Conservation (phyloP, 148 eudicot genomes). For the Tetragonia tetragonoides region DNA sequence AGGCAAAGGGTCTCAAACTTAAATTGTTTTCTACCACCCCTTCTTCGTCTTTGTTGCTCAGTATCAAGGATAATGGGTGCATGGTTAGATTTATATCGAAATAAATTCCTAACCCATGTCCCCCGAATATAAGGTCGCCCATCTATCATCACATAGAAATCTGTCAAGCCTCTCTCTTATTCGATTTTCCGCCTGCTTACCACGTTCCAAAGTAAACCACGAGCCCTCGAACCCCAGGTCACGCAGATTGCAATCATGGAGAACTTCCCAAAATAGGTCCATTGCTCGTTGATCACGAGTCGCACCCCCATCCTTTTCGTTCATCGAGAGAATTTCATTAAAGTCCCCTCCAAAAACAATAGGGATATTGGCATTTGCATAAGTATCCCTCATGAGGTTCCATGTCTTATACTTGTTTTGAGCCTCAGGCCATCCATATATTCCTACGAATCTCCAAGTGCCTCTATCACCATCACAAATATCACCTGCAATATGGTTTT, state of each 20-base stretch:
- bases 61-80: not conserved
- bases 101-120: not conserved
- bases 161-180: not conserved
- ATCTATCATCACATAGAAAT: not conserved
- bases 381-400: too few relatives aligned
- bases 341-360: not conserved
- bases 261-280: not conserved
- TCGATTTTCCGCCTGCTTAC: fast-evolving
- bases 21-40: too few relatives aligned
- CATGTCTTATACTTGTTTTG: too few relatives aligned
- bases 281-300: too few relatives aligned
- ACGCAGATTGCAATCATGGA: not conserved
- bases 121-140: not conserved
- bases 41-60: not conserved
- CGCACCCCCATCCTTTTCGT: not conserved
- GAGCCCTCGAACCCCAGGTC: not conserved
- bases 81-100: not conserved
- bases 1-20: not conserved
- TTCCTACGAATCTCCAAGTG: too few relatives aligned
- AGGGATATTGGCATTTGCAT: not conserved
- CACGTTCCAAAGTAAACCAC: not conserved
- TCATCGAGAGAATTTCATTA: not conserved
- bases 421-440: too few relatives aligned
- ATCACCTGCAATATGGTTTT: too few relatives aligned
- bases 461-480: not conserved